Percentiles rank a stretch among this genome's conserved stretches.
Conservation (phyloP, 192 early-diverging fungal species). For the Gaertneriomyces semiglobifer region DNA sequence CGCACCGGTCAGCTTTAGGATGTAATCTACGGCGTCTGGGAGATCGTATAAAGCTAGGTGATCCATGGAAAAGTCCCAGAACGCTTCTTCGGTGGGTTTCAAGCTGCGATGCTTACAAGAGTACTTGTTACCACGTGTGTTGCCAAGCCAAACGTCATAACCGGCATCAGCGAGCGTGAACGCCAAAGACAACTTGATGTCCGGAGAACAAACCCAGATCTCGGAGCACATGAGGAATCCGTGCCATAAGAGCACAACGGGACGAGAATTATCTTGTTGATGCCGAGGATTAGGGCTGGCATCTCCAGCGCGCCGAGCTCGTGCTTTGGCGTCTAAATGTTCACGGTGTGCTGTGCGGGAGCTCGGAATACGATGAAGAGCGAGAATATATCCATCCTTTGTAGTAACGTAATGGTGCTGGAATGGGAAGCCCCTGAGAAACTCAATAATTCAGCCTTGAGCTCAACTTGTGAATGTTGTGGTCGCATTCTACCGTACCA, state of each 20-base stretch:
- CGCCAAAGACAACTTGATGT: conserved; percentile 69
- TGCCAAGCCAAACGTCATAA: conserved; percentile 96
- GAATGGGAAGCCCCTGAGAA: conserved; percentile 70
- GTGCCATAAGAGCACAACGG: conserved; percentile 91
- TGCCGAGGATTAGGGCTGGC: neutral
- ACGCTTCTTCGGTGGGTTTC: conserved; percentile 62
- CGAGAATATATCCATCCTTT: conserved; percentile 80
- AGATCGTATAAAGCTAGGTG: conserved; percentile 84
- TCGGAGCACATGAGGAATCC: conserved; percentile 91
- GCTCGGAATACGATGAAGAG: conserved; percentile 75
- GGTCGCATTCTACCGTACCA: conserved; percentile 29
- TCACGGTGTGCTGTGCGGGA: conserved; percentile 13
- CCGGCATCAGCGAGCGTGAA: conserved; percentile 78
- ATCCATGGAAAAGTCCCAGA: conserved; percentile 96
- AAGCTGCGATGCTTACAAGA: conserved; percentile 74
- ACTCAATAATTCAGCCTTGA: no score
- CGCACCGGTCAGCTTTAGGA: conserved; percentile 76
- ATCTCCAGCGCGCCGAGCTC: conserved; percentile 3
- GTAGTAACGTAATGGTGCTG: conserved; percentile 84
- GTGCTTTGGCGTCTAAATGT: neutral
- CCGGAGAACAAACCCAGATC: conserved; percentile 83
- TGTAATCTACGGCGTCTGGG: conserved; percentile 82
- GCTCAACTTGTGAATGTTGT: no score
- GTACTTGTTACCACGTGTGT: conserved; percentile 93
- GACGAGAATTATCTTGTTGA: conserved; percentile 40